Conservation (phyloP, 176 grass and related monocot species). For the Hordeum marinum region DNA sequence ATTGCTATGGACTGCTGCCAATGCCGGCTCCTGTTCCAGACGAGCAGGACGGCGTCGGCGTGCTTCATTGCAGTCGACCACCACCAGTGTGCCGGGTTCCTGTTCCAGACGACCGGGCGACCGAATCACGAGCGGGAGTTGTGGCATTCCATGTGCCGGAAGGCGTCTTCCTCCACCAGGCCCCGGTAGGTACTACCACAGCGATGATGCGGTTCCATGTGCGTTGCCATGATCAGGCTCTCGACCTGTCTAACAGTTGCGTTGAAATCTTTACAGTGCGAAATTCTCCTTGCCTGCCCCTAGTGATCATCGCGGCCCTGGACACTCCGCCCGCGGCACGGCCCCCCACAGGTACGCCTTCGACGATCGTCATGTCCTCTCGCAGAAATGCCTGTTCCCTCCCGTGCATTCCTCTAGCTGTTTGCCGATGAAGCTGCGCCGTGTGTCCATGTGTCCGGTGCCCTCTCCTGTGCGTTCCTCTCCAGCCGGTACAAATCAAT, state of each 20-base stretch:
- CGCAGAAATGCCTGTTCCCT: not conserved
- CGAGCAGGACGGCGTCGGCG: not conserved
- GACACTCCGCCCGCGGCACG: not conserved
- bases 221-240: constrained; percentile 7
- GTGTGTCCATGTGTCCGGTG: too few species aligned
- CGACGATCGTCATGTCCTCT: not conserved
- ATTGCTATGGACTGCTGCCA: not conserved
- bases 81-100: not conserved
- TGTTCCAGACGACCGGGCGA: not conserved
- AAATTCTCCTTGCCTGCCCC: not conserved
- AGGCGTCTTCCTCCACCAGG: not conserved
- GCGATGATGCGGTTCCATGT: not conserved
- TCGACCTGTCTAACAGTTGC: not conserved
- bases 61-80: not conserved
- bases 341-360: not conserved
- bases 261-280: constrained; percentile 20
- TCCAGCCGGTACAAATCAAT: not conserved
- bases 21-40: not conserved
- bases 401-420: not conserved
- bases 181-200: not conserved
- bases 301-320: not conserved
- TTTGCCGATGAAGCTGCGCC: not conserved
- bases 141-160: constrained; percentile 20
- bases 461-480: constrained; percentile 12
- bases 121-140: not conserved